Conservation (phyloP, 805 yeast species). For the Blastobotrys attinorum region DNA sequence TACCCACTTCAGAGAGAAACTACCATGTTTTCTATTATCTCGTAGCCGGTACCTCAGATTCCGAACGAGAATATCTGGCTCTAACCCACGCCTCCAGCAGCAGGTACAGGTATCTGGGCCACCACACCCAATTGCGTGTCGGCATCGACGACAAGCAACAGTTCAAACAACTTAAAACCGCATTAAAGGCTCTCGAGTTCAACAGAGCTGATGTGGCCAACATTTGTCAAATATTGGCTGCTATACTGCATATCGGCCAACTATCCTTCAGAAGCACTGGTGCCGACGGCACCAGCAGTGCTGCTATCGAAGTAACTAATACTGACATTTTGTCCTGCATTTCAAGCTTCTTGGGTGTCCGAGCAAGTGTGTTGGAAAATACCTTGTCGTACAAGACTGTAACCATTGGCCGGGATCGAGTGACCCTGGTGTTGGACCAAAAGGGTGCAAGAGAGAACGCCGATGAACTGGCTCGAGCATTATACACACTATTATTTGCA, state of each 20-base stretch:
- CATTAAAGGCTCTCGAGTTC: slow-evolving; percentile 43
- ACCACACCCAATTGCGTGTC: slow-evolving; percentile 33
- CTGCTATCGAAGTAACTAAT: slow-evolving; percentile 31
- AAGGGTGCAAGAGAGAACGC: slow-evolving; percentile 35
- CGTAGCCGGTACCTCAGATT: slow-evolving; percentile 39
- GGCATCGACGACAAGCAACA: slow-evolving; percentile 43
- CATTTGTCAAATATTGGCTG: slow-evolving; percentile 41
- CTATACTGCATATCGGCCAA: slow-evolving; percentile 38
- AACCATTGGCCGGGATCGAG: slow-evolving; percentile 30
- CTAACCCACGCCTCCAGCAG: slow-evolving; percentile 30
- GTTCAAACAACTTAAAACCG: slow-evolving; percentile 40
- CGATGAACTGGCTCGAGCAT: slow-evolving; percentile 35
- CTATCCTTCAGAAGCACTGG: slow-evolving; percentile 28
- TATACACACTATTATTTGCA: slow-evolving; percentile 32
- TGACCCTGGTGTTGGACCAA: slow-evolving; percentile 34
- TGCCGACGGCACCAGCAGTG: slow-evolving; percentile 28
- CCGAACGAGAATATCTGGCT: slow-evolving; percentile 35
- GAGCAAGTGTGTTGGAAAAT: slow-evolving; percentile 30
- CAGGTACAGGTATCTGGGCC: slow-evolving; percentile 38
- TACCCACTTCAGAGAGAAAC: slow-evolving; percentile 46
- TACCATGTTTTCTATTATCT: slow-evolving; percentile 54
- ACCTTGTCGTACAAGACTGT: slow-evolving; percentile 34
- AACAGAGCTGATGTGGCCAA: slow-evolving; percentile 38
- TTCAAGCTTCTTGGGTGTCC: slow-evolving; percentile 33
- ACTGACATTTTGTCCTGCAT: slow-evolving; percentile 28